A percentile compares a stretch with the other conserved stretches of the same genome.
phyloP scores from a whole-genome alignment of 1,284 basidiomycete species.

The Apiotrichum mycotoxinovorans region DNA sequence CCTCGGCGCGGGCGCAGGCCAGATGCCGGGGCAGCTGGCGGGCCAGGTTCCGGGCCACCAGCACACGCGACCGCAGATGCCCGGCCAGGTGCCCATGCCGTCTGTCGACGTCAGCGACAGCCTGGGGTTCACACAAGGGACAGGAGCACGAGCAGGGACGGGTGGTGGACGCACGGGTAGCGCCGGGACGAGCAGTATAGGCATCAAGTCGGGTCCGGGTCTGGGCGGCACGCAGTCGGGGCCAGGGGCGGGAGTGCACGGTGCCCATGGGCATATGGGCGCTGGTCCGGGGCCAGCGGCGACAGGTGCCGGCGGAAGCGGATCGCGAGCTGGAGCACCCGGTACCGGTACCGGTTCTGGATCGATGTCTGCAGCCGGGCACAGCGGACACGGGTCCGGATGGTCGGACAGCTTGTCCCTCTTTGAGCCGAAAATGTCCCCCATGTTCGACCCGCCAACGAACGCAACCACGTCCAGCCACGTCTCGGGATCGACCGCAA shows the following conservation, averaged over 20 bases:
- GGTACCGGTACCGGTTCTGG: no score
- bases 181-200: not conserved
- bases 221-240: not conserved
- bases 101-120: not conserved
- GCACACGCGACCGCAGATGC: slow-evolving; percentile 15
- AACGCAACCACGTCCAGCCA: slow-evolving; percentile 21
- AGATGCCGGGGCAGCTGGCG: not conserved
- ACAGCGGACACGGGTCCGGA: not conserved
- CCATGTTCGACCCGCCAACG: slow-evolving; percentile 20
- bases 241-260: not conserved
- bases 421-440: slow-evolving; percentile 14
- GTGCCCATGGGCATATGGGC: not conserved
- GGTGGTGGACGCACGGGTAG: not conserved
- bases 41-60: not conserved
- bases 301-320: not conserved
- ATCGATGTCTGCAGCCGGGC: not conserved
- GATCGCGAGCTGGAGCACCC: no score
- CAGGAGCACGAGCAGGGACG: not conserved
- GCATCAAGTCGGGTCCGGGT: not conserved
- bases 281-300: not conserved
- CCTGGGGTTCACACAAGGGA: not conserved
- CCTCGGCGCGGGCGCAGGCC: not conserved
- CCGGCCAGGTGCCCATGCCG: slow-evolving; percentile 8
- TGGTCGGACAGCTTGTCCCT: not conserved
- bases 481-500: slow-evolving; percentile 22